Evolutionary conservation across 169 alveolate species (phyloP).

Genomic region (Babesia ovata): DNA sequence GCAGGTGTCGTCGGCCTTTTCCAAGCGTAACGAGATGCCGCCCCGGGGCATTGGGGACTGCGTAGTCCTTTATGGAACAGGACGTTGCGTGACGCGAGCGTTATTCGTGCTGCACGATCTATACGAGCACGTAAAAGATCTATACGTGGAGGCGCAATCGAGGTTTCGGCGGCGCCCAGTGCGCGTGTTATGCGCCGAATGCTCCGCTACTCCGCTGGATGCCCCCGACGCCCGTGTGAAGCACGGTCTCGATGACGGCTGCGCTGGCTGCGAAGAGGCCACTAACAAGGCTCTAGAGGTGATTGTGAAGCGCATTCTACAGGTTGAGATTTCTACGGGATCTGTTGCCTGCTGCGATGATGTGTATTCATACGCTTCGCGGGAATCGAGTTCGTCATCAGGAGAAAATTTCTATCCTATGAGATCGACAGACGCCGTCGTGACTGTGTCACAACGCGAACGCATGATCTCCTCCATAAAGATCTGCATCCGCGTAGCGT

Average conservation of each 20-base stretch:
- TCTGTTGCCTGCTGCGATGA: slow-evolving; percentile 45
- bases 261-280: slow-evolving; percentile 10
- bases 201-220: not conserved
- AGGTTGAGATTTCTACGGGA: slow-evolving; percentile 49
- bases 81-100: slow-evolving; percentile 57
- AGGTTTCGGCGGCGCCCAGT: slow-evolving; percentile 5
- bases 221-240: slow-evolving; percentile 3
- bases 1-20: not conserved
- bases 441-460: slow-evolving; percentile 10
- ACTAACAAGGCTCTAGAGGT: slow-evolving; percentile 30
- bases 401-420: not conserved
- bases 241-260: not conserved
- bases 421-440: not conserved
- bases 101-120: slow-evolving; percentile 58
- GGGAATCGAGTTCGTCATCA: not conserved
- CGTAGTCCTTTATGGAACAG: slow-evolving; percentile 44
- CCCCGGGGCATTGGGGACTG: not conserved
- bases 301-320: slow-evolving; percentile 29
- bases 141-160: slow-evolving; percentile 13
- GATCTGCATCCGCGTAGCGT: slow-evolving; percentile 14
- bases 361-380: slow-evolving; percentile 11
- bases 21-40: slow-evolving; percentile 20
- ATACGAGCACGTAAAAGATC: slow-evolving; percentile 30
- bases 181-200: slow-evolving; percentile 16
- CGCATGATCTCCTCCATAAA: slow-evolving; percentile 37